Evolutionary conservation across 2,329 filamentous ascomycete species (phyloP), one percentile per base, ranked within the genome.

Genomic region (Myriosclerotinia scirpicola): DNA sequence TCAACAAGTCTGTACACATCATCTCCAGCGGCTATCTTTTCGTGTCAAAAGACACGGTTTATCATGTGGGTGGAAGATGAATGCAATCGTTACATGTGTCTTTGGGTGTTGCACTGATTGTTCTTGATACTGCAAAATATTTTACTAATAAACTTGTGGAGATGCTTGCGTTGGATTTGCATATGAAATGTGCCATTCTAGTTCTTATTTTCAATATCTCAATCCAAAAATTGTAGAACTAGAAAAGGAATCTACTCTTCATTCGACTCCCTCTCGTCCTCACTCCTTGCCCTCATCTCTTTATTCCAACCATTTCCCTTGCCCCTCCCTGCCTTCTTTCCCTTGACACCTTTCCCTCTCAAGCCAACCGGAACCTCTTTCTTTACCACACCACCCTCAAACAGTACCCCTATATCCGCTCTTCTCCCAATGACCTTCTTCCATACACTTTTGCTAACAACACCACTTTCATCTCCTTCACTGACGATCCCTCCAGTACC

Each of bases 361-460:
- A 81, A 70, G 30, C 73, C 78, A 26, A 78, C 75, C 0, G 80
- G 80, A 1, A 81, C 75, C 69, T 81, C 80, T 71, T 80, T 80
- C 55, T 76, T 76, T 26, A 80, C 77, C 71, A 78, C 74, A 12
- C 80, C 80, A 65, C 80, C 74, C 73, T 81, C 79, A 68, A 78
- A 80, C 54, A 81, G 71, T 2, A 81, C 68, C 6, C 80, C 80
- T 44, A 81, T 76, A 67, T 81, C 80, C 1, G 77, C 75, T 6
- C 79, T 73, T 22, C 80, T 74, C 4, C 78, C 80, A 5, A 81
- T 76, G 2, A 75, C 79, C 71, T 79, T 79, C 70, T 78, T 79
- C 80, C 80, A 81, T 61, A 78, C 73, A 15, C 66, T 71, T 70
- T 76, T 78, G 20, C 73, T 72, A 14, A 81, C 68, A 17, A 60